Base-by-base conservation (phyloP, 345 rosid genomes). In the Acer negundo region DNA sequence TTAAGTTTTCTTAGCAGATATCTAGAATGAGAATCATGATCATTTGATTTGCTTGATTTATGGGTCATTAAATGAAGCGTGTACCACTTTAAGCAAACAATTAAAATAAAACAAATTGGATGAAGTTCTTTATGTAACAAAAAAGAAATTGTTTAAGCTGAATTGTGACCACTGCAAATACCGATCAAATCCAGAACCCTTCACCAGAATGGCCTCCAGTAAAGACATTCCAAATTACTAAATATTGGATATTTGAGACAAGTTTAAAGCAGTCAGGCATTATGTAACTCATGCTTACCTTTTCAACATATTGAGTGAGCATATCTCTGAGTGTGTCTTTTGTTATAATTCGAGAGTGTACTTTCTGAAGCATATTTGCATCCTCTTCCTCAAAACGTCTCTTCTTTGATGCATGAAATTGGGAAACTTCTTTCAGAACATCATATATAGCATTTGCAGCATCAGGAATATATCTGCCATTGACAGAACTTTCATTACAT, bases 401-500 rank as follows among this genome's bases (percentile, higher is more conserved):
- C 88, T 80, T 91, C 89, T 90, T 93, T 4, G 82, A 82, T 66
- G 79, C 81, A 74, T 86, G 89, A 53, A 74, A 81, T 72, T 83
- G 80, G 38, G 98, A 83, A 92, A 92, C 91, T 85, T 88, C 94
- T 85, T 86, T 88, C 79, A 92, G 67, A 40, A 92, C 97, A 13
- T 89, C 90, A 74, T 90, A 95, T 58, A 93, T 74, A 13, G 99
- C 99, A 72, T 82, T 84, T 6, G 96, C 62, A 70, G 96, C 98
- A 84, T 92, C 92, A 5, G 99, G 98, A 44, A 93, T 86, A 72
- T 93, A 95, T 90, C 97, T 94, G 86, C 83, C 82, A 80, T 58
- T 47, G 31, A 67, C 4, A 26, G 49, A 58, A 56, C 49, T 35
- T 46, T 66, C 26, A 49, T 64, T 24, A 61, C 64, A 58, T 10